Conservation (phyloP, 305 asterid genomes). For the Fraxinus sp. region DNA sequence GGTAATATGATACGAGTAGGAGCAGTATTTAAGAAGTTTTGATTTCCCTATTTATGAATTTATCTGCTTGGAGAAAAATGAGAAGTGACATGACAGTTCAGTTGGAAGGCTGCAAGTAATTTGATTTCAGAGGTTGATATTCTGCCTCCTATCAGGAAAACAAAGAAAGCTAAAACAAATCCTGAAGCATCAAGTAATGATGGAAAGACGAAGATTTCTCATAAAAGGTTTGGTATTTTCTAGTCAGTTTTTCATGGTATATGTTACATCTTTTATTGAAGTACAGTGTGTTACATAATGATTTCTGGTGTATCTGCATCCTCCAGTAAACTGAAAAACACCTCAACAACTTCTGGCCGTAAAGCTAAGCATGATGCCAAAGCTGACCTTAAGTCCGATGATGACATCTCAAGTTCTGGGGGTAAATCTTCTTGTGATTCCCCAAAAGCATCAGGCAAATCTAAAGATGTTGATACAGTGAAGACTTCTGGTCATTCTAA, state of each 20-base stretch:
- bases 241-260: neutral
- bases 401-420: slow-evolving; percentile 38
- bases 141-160: slow-evolving; percentile 46
- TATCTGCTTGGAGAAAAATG: neutral
- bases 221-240: slow-evolving; percentile 48
- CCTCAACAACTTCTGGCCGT: slow-evolving; percentile 39
- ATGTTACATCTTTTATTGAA: neutral
- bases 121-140: slow-evolving; percentile 11
- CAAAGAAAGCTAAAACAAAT: slow-evolving; percentile 42
- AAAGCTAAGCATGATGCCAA: slow-evolving; percentile 56
- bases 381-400: slow-evolving; percentile 43
- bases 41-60: neutral
- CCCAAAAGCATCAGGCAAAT: slow-evolving; percentile 47
- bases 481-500: slow-evolving; percentile 52
- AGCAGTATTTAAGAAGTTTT: neutral
- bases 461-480: slow-evolving; percentile 48
- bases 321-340: slow-evolving; percentile 53
- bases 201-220: slow-evolving; percentile 47
- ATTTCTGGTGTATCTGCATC: slow-evolving; percentile 29
- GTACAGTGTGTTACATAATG: slow-evolving; percentile 15
- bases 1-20: neutral
- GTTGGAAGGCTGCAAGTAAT: neutral
- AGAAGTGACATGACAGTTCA: neutral
- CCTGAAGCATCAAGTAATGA: slow-evolving; percentile 52
- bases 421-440: slow-evolving; percentile 45